Evolutionary conservation across 2,329 filamentous ascomycete genomes (phyloP), one percentile per base, ranked within the genome.

Genomic region (Monosporascus sp.): DNA sequence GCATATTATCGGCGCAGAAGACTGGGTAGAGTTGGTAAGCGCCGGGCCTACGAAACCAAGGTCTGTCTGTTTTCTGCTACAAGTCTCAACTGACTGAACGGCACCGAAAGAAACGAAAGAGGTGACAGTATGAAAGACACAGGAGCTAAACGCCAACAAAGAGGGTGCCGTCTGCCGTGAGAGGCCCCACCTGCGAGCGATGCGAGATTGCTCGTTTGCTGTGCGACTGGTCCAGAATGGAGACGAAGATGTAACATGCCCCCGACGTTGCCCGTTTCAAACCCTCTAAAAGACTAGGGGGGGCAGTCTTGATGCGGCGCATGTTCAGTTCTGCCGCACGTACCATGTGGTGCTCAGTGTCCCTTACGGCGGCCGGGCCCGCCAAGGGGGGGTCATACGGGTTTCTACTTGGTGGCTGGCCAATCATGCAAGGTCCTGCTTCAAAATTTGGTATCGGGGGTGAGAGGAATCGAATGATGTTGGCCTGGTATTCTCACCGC

Each of bases 211-310:
- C 31, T n/a, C 47, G 47, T n/a, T n/a, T 20, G 24, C 47, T 37
- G 18, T 15, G 46, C 53, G 31, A 50, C 43, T 54, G 60, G 55
- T 52, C 51, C 49, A 18, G 52, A 44, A 51, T 24, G 48, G 37
- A 18, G 49, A 55, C 48, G 46, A 53, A 52, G 58, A 59, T 63
- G 49, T 45, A 35, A 41, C 47, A 56, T 57, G 31, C 31, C 53
- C 53, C 55, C 55, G 60, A 66, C 65, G 54, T 49, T 57, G 63
- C 57, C 52, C 47, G 65, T 67, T 67, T 67, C 62, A 66, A 50
- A 43, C 39, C 51, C 51, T 51, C 55, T 59, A 55, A 56, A 59
- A 59, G 27, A 31, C 27, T 31, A 59, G 52, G 50, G 50, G 35
- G 44, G 6, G 22, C n/a, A 41, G 24, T 48, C 57, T 51, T 41